These are phyloP conservation scores for Ammopiptanthus mongolicus DNA, from an alignment of 306 rosid species.

Conservation along the genomic window DNA sequence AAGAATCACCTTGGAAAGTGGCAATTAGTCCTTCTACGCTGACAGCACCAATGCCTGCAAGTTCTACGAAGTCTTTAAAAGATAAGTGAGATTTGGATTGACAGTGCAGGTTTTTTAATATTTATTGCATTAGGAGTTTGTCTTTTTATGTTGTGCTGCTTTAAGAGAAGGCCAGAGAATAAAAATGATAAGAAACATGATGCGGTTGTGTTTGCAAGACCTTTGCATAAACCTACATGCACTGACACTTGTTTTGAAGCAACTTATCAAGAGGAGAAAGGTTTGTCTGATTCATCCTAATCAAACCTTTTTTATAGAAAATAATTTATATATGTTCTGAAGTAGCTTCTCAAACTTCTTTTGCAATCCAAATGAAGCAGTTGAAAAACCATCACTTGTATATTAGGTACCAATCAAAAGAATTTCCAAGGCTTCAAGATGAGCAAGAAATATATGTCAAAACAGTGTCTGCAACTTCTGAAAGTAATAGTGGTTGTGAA, in stretches of 20 bases:
- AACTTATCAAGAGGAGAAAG: conserved; percentile 45
- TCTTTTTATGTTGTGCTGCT: conserved; percentile 38
- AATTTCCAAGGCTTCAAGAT: conserved; percentile 28
- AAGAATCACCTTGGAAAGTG: conserved; percentile 33
- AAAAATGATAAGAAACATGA: conserved; percentile 26
- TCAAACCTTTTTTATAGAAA: not conserved
- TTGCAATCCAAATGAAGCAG: conserved; percentile 11
- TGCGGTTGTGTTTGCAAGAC: conserved; percentile 18
- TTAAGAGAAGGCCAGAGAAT: conserved; percentile 36
- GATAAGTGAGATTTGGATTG: conserved; percentile 46
- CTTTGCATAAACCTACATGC: conserved; percentile 34
- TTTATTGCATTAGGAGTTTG: conserved; percentile 38
- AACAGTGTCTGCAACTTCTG: conserved; percentile 33
- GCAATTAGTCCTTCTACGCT: conserved; percentile 39
- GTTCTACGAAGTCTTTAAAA: conserved; percentile 33
- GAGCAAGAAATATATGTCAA: conserved; percentile 24
- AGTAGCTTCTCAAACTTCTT: conserved; percentile 1
- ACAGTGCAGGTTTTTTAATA: conserved; percentile 38
- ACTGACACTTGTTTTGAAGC: conserved; percentile 27
- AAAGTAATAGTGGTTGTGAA: conserved; percentile 15
- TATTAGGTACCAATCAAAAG: conserved; percentile 17
- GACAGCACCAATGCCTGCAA: conserved; percentile 7
- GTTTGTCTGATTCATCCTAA: conserved; percentile 27
- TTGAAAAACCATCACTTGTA: conserved; percentile 14
- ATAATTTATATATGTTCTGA: not conserved